Percentiles rank a stretch among this genome's conserved stretches.
Evolutionary conservation across 441 rosid genomes (phyloP).

Genomic region (Cnidoscolus chayamansa): DNA sequence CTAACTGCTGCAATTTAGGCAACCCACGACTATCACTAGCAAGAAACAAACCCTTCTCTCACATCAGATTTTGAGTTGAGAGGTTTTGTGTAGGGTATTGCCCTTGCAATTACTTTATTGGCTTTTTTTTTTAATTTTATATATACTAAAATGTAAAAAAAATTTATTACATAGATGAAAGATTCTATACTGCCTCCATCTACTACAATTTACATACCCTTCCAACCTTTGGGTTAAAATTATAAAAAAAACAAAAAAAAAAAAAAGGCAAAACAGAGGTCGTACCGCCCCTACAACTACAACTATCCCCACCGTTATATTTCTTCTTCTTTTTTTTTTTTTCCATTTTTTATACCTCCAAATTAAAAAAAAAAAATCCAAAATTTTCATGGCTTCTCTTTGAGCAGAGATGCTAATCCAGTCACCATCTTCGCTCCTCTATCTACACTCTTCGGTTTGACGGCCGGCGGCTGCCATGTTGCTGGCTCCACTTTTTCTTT

Average conservation of each 20-base stretch:
- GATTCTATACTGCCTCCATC: slow-evolving; percentile 24
- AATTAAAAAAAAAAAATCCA: slow-evolving; percentile 30
- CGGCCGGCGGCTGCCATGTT: slow-evolving; percentile 58
- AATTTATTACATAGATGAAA: slow-evolving; percentile 16
- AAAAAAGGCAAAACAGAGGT: neutral
- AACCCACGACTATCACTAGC: neutral
- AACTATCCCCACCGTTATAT: slow-evolving; percentile 19
- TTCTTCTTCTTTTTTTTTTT: too few relatives aligned
- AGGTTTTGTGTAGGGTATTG: too few relatives aligned
- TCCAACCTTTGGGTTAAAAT: slow-evolving; percentile 21
- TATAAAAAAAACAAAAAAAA: neutral
- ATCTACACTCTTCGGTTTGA: slow-evolving; percentile 52
- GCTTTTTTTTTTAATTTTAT: neutral
- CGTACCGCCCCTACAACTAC: neutral
- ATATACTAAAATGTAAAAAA: neutral
- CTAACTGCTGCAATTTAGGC: neutral
- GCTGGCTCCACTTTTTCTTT: slow-evolving; percentile 13
- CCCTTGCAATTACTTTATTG: too few relatives aligned
- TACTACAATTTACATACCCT: slow-evolving; percentile 16
- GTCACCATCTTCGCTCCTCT: slow-evolving; percentile 67
- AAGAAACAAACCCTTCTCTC: too few relatives aligned
- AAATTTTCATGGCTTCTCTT: slow-evolving; percentile 58
- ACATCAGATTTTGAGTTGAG: too few relatives aligned
- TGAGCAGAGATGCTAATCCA: slow-evolving; percentile 80
- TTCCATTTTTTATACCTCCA: slow-evolving; percentile 23